phyloP scores from a whole-genome alignment of 345 rosid genomes.

The Balakata baccata region DNA sequence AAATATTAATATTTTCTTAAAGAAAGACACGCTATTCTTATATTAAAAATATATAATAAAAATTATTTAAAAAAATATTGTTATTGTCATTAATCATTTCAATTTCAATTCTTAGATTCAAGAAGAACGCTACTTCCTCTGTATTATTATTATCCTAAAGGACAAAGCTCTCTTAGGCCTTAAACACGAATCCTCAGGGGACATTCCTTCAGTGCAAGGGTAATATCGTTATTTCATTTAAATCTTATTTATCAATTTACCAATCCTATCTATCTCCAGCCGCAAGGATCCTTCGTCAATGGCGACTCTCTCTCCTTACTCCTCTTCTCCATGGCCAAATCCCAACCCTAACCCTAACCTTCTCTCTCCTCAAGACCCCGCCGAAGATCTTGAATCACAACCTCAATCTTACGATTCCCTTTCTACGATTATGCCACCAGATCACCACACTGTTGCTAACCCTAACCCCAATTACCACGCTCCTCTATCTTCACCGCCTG shows the following conservation, averaged over 20 bases:
- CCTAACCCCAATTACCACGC: conserved; percentile 23
- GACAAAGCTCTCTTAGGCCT: background rate
- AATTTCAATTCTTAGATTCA: background rate
- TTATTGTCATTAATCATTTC: too few species aligned
- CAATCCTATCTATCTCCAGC: background rate
- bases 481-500: conserved; percentile 17
- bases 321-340: conserved; percentile 53
- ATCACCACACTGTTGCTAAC: conserved; percentile 11
- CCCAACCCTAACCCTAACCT: conserved; percentile 26
- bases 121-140: background rate
- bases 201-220: background rate
- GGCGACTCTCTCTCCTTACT: conserved; percentile 68
- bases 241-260: background rate
- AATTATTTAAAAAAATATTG: too few species aligned
- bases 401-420: conserved; percentile 49
- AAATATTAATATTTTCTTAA: too few species aligned
- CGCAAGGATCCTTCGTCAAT: conserved; percentile 27
- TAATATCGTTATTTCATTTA: background rate
- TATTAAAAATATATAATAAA: too few species aligned
- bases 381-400: conserved; percentile 21
- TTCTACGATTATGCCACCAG: conserved; percentile 39
- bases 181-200: too few species aligned
- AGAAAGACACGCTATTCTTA: too few species aligned
- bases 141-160: background rate
- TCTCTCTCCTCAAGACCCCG: conserved; percentile 12